These are phyloP conservation scores for Cercophora scortea DNA, from an alignment of 495 filamentous ascomycete genomes.

Conservation along the genomic window DNA sequence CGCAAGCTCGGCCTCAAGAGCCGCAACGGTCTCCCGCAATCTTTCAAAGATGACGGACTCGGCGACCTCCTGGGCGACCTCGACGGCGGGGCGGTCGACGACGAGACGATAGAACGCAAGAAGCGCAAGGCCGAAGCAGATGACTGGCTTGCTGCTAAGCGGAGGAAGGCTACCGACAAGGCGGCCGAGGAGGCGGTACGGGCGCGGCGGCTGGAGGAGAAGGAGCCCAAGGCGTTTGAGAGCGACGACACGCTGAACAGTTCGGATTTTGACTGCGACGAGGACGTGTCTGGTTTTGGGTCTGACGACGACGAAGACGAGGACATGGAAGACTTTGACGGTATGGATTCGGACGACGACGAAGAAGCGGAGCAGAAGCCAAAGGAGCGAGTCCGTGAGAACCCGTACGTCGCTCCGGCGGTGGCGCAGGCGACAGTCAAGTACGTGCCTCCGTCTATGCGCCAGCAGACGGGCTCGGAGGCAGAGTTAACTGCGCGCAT, in stretches of 20 bases:
- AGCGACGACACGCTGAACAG: slow-evolving; percentile 28
- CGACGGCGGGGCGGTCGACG: slow-evolving; percentile 30
- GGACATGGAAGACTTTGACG: slow-evolving; percentile 26
- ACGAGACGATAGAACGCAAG: slow-evolving; percentile 52
- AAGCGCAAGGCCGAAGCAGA: slow-evolving; percentile 58
- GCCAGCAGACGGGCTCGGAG: slow-evolving; percentile 53
- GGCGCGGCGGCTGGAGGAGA: slow-evolving; percentile 10
- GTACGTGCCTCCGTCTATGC: slow-evolving; percentile 85
- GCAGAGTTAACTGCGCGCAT: slow-evolving; percentile 62
- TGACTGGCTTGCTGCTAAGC: slow-evolving; percentile 41
- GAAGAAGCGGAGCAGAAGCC: slow-evolving; percentile 2
- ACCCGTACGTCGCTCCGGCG: slow-evolving; percentile 45
- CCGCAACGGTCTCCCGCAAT: slow-evolving; percentile 64
- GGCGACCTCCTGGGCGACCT: slow-evolving; percentile 71
- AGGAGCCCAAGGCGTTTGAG: background rate
- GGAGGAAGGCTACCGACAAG: slow-evolving; percentile 31
- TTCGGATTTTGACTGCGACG: slow-evolving; percentile 17
- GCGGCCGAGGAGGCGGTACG: slow-evolving; percentile 8
- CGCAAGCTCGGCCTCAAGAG: slow-evolving; percentile 80
- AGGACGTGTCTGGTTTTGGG: slow-evolving; percentile 1
- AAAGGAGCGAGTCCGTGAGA: slow-evolving; percentile 34
- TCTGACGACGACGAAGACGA: slow-evolving; percentile 9
- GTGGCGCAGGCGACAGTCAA: slow-evolving; percentile 33
- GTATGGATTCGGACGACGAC: slow-evolving; percentile 7
- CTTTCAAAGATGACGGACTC: slow-evolving; percentile 78